Evolutionary conservation across 2,329 filamentous ascomycete species (phyloP), one percentile per base, ranked within the genome.

Genomic region (Trichoderma sp.): DNA sequence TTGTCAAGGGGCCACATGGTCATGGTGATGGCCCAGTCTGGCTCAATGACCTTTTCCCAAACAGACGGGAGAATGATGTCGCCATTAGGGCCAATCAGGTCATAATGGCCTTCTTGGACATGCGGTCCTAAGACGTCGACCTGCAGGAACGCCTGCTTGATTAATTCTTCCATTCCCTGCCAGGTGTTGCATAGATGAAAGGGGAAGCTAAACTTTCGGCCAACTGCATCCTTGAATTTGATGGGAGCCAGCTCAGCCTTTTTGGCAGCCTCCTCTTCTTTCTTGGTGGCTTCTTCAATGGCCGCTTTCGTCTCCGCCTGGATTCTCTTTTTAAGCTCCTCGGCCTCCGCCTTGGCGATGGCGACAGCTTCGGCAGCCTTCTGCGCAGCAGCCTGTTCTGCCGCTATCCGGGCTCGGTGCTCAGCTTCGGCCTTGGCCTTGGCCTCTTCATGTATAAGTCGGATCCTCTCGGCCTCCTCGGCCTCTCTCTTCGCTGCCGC

Each of bases 161-260:
- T 95, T 47, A 96, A 85, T 58, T 93, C 90, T 78, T 95, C 92
- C 92, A 96, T 95, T 21, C 92, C 92, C 91, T 85, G 83, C 93
- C 93, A 96, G 3, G 90, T 96, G 75, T 90, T 88, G 80, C 94
- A 97, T 37, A 96, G 79, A 72, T 94, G 88, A 81, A 91, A 97
- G 1, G 94, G 94, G 76, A 97, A 97, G 80, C 89, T 96, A 79
- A 96, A 97, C 79, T 96, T 97, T 73, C 94, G 87, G 37, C 93
- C 92, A 19, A 97, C 89, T 0, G 94, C 94, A 77, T 97, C 94
- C 80, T 96, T 96, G 82, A 97, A 97, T 73, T 90, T 91, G 78
- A 97, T 92, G 2, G 92, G 92, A 55, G 89, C 84, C 78, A 93
- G 92, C 52, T 90, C 87, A 70, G 86, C 86, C 7, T 43, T 81